A percentile compares a stretch with the other conserved stretches of the same genome.
Evolutionary conservation across 441 rosid species (phyloP).

Genomic region (Corymbia calophylla): DNA sequence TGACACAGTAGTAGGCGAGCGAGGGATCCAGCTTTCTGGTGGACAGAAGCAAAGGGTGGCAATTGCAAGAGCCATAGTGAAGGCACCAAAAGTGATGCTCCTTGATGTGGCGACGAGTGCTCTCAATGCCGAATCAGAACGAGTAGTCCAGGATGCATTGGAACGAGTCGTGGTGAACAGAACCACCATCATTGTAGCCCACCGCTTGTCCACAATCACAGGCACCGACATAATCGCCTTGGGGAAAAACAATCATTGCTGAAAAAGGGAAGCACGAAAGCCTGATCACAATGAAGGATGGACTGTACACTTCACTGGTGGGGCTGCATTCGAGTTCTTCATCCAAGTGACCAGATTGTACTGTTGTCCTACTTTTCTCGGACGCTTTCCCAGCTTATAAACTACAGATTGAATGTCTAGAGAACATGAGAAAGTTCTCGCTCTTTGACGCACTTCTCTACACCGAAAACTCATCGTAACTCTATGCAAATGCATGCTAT

Average conservation of each 20-base stretch:
- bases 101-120: slow-evolving; percentile 55
- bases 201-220: background rate
- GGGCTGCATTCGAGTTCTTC: background rate
- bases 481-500: background rate
- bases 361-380: background rate
- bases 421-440: background rate
- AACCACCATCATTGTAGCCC: slow-evolving; percentile 2
- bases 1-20: slow-evolving; percentile 39
- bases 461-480: background rate
- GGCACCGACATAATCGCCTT: background rate
- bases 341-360: background rate
- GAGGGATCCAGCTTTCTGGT: slow-evolving; percentile 50
- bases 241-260: background rate
- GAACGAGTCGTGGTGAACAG: slow-evolving; percentile 3
- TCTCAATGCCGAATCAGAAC: slow-evolving; percentile 45
- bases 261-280: slow-evolving; percentile 3
- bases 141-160: slow-evolving; percentile 36
- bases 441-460: background rate
- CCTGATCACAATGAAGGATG: background rate
- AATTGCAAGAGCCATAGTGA: slow-evolving; percentile 47
- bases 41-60: slow-evolving; percentile 59
- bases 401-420: background rate
- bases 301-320: slow-evolving; percentile 1
- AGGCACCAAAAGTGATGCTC: slow-evolving; percentile 41
- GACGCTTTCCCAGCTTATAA: background rate